These are phyloP conservation scores for Chara braunii DNA, from an alignment of 139 green algal genomes.

Conservation along the genomic window DNA sequence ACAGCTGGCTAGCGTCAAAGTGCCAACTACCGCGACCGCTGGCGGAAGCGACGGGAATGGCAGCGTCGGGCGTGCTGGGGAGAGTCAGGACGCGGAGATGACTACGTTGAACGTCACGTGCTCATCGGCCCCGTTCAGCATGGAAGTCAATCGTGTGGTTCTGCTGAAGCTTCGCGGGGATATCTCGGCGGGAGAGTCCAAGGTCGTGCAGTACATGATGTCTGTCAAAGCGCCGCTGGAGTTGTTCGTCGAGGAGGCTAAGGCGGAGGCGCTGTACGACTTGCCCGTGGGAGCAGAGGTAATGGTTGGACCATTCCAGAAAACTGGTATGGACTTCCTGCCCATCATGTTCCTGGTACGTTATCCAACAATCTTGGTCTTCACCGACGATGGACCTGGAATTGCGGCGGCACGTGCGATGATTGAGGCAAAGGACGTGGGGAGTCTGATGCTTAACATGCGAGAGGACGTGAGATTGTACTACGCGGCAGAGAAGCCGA, in stretches of 20 bases:
- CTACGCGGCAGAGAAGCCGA: slow-evolving; percentile 9
- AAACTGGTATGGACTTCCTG: slow-evolving; percentile 23
- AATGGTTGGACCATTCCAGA: slow-evolving; percentile 30
- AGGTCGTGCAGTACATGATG: slow-evolving; percentile 33
- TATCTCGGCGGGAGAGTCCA: slow-evolving; percentile 37
- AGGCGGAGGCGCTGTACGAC: slow-evolving; percentile 6
- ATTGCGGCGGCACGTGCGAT: slow-evolving; percentile 30
- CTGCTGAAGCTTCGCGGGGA: slow-evolving; percentile 36
- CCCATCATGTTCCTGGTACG: slow-evolving; percentile 37
- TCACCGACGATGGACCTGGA: slow-evolving; percentile 16
- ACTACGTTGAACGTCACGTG: neutral
- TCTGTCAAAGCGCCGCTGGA: slow-evolving; percentile 32
- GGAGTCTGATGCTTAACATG: slow-evolving; percentile 30
- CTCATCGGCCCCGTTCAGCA: neutral
- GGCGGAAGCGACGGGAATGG: neutral
- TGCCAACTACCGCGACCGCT: slow-evolving; percentile 1
- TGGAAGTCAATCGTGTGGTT: slow-evolving; percentile 3
- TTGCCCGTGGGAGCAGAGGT: slow-evolving; percentile 20
- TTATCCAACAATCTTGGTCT: slow-evolving; percentile 37
- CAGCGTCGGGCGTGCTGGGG: neutral
- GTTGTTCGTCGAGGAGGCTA: slow-evolving; percentile 5
- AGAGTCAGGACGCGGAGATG: slow-evolving; percentile 2
- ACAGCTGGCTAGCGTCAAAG: slow-evolving; percentile 12
- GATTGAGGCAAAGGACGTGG: slow-evolving; percentile 31
- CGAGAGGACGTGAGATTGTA: slow-evolving; percentile 31